Evolutionary conservation across 345 rosid species (phyloP), one percentile per base, ranked within the genome.

Genomic region (Sisymbrium altissimum): DNA sequence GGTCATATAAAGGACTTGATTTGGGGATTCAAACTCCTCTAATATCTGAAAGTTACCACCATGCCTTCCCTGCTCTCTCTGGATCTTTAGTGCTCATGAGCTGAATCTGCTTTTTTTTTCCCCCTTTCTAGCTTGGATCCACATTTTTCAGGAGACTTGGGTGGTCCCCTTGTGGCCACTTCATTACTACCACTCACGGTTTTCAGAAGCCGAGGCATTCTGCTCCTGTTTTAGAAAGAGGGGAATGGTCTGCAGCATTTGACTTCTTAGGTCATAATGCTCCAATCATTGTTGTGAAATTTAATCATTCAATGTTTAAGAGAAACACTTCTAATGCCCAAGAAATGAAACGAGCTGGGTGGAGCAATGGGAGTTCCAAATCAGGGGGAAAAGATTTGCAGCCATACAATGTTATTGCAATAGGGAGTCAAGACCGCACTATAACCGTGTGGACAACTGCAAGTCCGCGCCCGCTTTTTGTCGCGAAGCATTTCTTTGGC

Each of bases 151-250:
- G 99, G 85, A 89, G 99, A 68, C 97, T 96, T 73, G 98, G 97
- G 38, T 96, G 99, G 98, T 96, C 99, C 15, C 98, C 99, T 1
- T 96, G 99, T 81, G 99, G 99, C 46, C 99, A 92, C 83, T 96
- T 89, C 72, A 83, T 96, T 77, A 92, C 99, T 43, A 96, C 98
- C 9, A 96, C 99, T 68, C 97, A 96, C 64, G 99, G 99, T 73
- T 96, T 80, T 85, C 99, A 96, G 84, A 96, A 92, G 81, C 99
- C 99, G n/a, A 90, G 94, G 87, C 99, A 96, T 85, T 96, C 99
- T 76, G 99, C 98, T 52, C 99, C 99, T 29, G 99, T 96, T 80
- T 84, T 96, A 14, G 98, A 92, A 81, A 87, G 99, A 81, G 99
- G 97, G 48, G 98, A 96, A 77, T 96, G 99, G 99, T 89, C 96